phyloP scores from a whole-genome alignment of 352 stramenopile species.

The Peronospora destructor region DNA sequence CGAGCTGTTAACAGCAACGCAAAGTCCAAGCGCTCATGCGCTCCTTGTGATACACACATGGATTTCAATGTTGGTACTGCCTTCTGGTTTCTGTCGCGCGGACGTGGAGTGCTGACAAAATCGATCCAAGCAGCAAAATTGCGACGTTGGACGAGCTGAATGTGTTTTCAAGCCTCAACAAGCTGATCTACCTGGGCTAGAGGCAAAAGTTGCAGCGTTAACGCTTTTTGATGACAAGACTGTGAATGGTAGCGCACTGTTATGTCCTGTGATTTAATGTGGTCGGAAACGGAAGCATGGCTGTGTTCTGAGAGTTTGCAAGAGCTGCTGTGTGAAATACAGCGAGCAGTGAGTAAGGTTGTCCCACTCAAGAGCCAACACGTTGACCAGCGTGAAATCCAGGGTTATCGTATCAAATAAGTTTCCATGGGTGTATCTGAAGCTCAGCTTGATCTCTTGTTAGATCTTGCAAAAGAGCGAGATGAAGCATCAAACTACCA shows the following conservation, averaged over 20 bases:
- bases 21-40: conserved; percentile 77
- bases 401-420: too few species aligned
- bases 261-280: conserved; percentile 38
- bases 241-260: neutral
- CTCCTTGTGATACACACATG: conserved; percentile 90
- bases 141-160: conserved; percentile 31
- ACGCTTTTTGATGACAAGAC: conserved; percentile 17
- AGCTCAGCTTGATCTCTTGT: too few species aligned
- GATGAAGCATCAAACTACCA: too few species aligned
- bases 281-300: conserved; percentile 38
- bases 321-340: conserved; percentile 44
- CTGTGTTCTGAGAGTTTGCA: conserved; percentile 42
- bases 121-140: neutral
- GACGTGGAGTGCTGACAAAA: conserved; percentile 31
- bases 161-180: conserved; percentile 28
- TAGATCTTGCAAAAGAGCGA: too few species aligned
- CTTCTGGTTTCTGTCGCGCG: conserved; percentile 91
- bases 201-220: conserved; percentile 27
- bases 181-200: conserved; percentile 18
- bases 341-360: conserved; percentile 25
- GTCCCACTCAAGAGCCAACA: conserved; percentile 5
- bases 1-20: conserved; percentile 60
- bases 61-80: conserved; percentile 96
- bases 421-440: too few species aligned
- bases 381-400: too few species aligned